Base-by-base conservation (phyloP, 768 basidiomycete genomes). In the Tylopilus sp. region DNA sequence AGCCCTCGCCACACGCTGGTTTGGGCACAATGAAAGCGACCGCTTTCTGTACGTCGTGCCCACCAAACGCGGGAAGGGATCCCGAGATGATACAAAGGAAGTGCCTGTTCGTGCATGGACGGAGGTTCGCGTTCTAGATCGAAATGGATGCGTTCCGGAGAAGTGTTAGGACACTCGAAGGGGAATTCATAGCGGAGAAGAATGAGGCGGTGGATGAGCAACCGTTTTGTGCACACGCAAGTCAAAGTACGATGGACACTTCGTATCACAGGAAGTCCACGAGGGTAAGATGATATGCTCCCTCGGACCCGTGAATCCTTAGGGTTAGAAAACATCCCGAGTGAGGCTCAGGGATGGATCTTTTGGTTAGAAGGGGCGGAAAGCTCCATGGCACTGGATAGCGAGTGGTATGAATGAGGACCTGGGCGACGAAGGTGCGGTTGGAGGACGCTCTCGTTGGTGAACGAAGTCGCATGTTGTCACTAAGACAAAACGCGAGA, bases 271-370 rank as follows among this genome's bases (percentile, higher is more conserved):
- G 43, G 23, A 44, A 48, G 55, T 62, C 59, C 55, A 57, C 56
- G 53, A 57, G 61, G 59, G 59, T 59, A 48, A 50, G 53, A 61
- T 52, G 57, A 41, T 44, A 51, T 59, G 59, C 53, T 68, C 69
- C 70, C 51, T 49, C 50, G 57, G 58, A 65, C 69, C 73, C 62
- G 61, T 60, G 61, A 54, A 63, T 60, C 64, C 73, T 76, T 83
- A 82, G 79, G 81, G 81, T 83, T 83, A 82, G 78, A 77, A 73
- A 68, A 69, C 79, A 77, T 77, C 70, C 63, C 58, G 25, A 45
- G 62, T 12, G 21, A 11, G 30, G n/a, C 43, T 63, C 59, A 65
- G 65, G 73, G 73, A 75, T 69, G 75, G 71, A 75, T 67, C 68
- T 77, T 78, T 75, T 80, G 79, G 78, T 75, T 77, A 71, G 65